Evolutionary conservation across 768 basidiomycete genomes (phyloP), one percentile per base, ranked within the genome.

Genomic region (Termitomyces sp.): DNA sequence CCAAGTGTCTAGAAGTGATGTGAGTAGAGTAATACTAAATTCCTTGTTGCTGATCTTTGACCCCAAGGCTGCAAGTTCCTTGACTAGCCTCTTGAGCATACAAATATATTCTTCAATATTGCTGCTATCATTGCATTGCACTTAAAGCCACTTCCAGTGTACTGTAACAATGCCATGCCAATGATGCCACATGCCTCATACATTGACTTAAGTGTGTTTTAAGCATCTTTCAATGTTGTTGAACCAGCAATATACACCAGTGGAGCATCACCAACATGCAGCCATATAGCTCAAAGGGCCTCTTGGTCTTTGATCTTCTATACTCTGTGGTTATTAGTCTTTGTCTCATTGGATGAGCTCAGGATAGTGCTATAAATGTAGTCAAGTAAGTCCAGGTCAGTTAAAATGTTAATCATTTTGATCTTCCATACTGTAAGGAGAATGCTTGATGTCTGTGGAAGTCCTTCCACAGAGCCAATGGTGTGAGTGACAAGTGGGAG

Each of bases 1-100:
- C 74, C 74, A 75, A 14, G 71, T 65, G 10, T 71, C 65, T 18
- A 70, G 72, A 0, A 75, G 60, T 7, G 66, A 71, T 3, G 67
- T 69, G 24, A 73, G 66, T 8, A 75, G 54, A 0, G 66, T 67
- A 54, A 66, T 66, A 26, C 63, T 54, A 49, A 73, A 74, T 18
- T 75, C 68, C 18, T 62, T 38, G 20, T 72, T 69, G 0, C 41
- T 45, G 18, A 75, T 56, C 20, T 40, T 54, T n/a, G 59, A 46
- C 11, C 65, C 68, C 24, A 71, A 57, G 18, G 33, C 30, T 24
- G 58, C 48, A 35, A 68, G 55, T 53, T 72, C 65, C 36, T 68
- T 54, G 49, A 68, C 56, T 51, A 60, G 62, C 10, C 60, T 40
- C 35, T 64, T 52, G 51, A 76, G 64, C 38, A 60, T 63, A 8